Base-by-base conservation (phyloP, 2,329 filamentous ascomycete species). In the Blastomyces gilchristii region DNA sequence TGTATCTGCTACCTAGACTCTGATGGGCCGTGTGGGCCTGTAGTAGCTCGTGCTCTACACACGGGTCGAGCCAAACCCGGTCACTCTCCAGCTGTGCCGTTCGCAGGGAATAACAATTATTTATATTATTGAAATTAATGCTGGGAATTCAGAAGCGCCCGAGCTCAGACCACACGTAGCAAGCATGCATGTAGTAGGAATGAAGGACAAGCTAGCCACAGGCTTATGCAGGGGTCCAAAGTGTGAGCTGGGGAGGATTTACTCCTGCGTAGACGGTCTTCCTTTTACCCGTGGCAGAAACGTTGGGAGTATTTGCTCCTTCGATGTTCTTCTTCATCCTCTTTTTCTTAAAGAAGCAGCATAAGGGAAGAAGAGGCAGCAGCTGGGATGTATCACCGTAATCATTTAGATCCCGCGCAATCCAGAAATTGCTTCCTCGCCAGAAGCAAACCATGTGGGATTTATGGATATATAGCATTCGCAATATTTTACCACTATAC, bases 171-270 rank as follows among this genome's bases (percentile, higher is more conserved):
- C 50, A 53, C 31, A 18, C 31, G 50, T n/a, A 53, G 16, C 25
- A 53, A 34, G 50, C 25, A 53, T 49, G 47, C 47, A 22, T 25
- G 18, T 3, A 49, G 47, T 12, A 49, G 41, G 41, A 43, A 25
- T 49, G 7, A n/a, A 22, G 11, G 47, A 9, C 22, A 53, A 34
- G 28, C 50, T 53, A 31, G 50, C 50, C 31, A 34, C 14, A 11
- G 50, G 16, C 50, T 31, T 53, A 53, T 53, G 50, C 50, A 53
- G 31, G 50, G 50, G 50, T 34, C 50, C 50, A 53, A 34, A 53
- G 47, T 25, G 47, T 25, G 47, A 49, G n/a, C 6, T 47, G n/a
- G 8, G 43, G n/a, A 9, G 1, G 43, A 18, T 7, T 47, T 47
- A 6, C 18, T 47, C 16, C 43, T 47, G 43, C n/a, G 22, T 8